Conservation (phyloP, 1,139 yeast genomes). For the Martiniozyma asiatica region DNA sequence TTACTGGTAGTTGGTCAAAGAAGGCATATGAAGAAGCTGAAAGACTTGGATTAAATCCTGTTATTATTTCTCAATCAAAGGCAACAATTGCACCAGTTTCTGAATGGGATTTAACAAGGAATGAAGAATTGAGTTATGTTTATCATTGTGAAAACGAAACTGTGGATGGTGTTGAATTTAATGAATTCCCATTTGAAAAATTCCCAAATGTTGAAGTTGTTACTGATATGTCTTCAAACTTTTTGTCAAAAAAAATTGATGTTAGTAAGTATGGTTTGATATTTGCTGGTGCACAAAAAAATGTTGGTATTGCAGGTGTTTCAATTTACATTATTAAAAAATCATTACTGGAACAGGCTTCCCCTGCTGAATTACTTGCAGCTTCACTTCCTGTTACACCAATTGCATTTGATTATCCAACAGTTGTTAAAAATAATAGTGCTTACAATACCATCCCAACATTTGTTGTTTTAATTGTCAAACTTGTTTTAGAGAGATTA, state of each 20-base stretch:
- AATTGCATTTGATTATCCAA: constrained; percentile 78
- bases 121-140: constrained; percentile 65
- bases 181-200: constrained; percentile 37
- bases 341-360: constrained; percentile 53
- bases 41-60: constrained; percentile 70
- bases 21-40: constrained; percentile 79
- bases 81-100: constrained; percentile 58
- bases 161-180: constrained; percentile 86
- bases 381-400: constrained; percentile 69
- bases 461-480: constrained; percentile 76
- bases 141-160: constrained; percentile 95
- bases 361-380: constrained; percentile 46
- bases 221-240: constrained; percentile 91
- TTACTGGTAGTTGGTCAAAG: constrained; percentile 90
- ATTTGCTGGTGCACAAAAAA: constrained; percentile 96
- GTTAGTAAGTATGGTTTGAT: constrained; percentile 77
- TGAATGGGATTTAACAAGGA: constrained; percentile 46
- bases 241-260: constrained; percentile 70
- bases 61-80: constrained; percentile 58
- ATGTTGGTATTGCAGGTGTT: constrained; percentile 92
- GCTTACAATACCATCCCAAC: constrained; percentile 94
- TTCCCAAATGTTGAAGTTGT: constrained; percentile 70
- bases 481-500: constrained; percentile 60
- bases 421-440: constrained; percentile 78
- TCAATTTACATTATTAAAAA: constrained; percentile 85